These are phyloP conservation scores for Karstenula rhodostoma DNA, from an alignment of 2,329 filamentous ascomycete genomes.

Conservation along the genomic window DNA sequence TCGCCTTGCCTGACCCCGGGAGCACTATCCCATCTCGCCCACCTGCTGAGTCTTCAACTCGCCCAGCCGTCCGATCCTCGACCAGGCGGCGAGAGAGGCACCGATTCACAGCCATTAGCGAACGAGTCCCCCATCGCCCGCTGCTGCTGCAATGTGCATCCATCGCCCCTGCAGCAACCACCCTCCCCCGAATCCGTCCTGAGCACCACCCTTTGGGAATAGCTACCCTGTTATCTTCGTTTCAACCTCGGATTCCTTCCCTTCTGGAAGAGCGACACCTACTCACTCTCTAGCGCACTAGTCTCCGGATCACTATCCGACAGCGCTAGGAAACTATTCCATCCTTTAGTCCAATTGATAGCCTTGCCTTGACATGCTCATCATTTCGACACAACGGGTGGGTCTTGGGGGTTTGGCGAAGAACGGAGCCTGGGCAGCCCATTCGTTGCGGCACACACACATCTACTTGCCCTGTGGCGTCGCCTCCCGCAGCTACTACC, in stretches of 20 bases:
- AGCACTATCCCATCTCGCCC: conserved; percentile 8
- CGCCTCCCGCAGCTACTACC: conserved; percentile 6
- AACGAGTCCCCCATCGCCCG: conserved; percentile 23
- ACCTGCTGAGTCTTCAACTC: conserved; percentile 12
- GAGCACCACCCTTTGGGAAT: conserved; percentile 26
- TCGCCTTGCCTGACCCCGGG: conserved; percentile 17
- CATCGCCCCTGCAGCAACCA: conserved; percentile 29
- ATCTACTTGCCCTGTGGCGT: conserved; percentile 3
- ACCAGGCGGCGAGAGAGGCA: background rate
- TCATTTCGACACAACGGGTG: conserved; percentile 26
- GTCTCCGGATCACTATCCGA: conserved; percentile 43
- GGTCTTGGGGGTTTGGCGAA: conserved; percentile 29
- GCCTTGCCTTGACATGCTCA: conserved; percentile 26
- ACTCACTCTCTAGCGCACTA: conserved; percentile 23
- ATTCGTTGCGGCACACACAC: conserved; percentile 7
- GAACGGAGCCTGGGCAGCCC: conserved; percentile 25
- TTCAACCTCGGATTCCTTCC: conserved; percentile 24
- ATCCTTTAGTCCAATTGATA: conserved; percentile 25
- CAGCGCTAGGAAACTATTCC: conserved; percentile 30
- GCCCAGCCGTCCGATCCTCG: conserved; percentile 15
- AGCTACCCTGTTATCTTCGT: conserved; percentile 15
- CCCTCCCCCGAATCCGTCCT: conserved; percentile 29
- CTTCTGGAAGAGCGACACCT: conserved; percentile 24
- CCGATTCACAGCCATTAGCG: conserved; percentile 29
- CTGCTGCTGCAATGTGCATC: conserved; percentile 27